Base-by-base conservation (phyloP, 768 basidiomycete genomes). In the Leccinum subtestaceum region DNA sequence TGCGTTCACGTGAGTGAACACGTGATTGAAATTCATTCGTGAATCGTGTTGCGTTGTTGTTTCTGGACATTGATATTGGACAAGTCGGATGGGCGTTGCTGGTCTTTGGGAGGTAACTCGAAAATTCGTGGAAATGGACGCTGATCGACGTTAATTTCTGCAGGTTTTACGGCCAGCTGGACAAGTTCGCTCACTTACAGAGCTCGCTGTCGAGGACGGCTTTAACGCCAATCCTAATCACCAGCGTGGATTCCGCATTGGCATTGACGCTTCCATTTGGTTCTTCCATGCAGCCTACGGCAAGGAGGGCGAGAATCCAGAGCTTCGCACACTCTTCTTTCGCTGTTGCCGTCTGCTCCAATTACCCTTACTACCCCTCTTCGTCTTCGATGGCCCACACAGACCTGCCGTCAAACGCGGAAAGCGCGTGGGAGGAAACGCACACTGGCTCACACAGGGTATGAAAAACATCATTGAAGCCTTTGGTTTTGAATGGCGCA, bases 321-420 rank as follows among this genome's bases (percentile, higher is more conserved):
- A 92, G 56, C 78, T 95, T 9, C 79, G 93, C 27, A 94, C 90
- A 0, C 76, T 90, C 6, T 89, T 95, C 77, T 95, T 93, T 72
- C 88, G 91, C 48, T 93, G 92, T 71, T 85, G 87, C 40, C 84
- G 83, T 23, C 81, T 97, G 3, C 83, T 91, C 72, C 82, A 80
- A 56, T 80, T 86, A 5, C 93, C 94, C 0, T 85, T 96, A 63
- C 80, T 94, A 11, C 93, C 93, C 0, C 80, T 97, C 12, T 95
- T 96, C 70, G 91, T 96, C 4, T 97, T 96, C 68, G 93, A 97
- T 72, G 94, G 94, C 0, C 90, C 91, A 0, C 83, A 86, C 60
- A 83, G 95, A 60, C 94, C 94, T 3, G 81, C 84, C 21, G 72
- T 88, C 63, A 97, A 97, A 75, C 81, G 90, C 36, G 87, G 87